phyloP scores from a whole-genome alignment of 2,329 filamentous ascomycete genomes.

The Epichloe sp. region DNA sequence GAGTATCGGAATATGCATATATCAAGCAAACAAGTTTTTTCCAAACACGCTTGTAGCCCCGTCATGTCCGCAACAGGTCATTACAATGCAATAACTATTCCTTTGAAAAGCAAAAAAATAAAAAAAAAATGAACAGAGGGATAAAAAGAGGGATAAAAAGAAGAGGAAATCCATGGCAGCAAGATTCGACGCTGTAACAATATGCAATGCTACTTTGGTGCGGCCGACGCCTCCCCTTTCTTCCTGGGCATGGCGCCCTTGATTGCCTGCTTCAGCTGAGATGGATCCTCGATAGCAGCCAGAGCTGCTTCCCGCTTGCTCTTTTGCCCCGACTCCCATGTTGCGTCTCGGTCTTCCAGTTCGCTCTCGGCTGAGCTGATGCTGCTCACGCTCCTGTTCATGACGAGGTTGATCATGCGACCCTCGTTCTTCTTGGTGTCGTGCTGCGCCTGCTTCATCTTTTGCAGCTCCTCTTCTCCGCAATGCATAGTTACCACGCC shows the following conservation, averaged over 20 bases:
- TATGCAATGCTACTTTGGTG: not conserved
- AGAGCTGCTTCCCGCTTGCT: constrained; percentile 40
- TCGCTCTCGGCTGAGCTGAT: constrained; percentile 41
- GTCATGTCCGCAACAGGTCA: not conserved
- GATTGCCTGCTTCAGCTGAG: constrained; percentile 26
- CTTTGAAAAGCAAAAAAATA: too few species aligned
- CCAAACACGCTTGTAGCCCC: not conserved
- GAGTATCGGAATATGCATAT: not conserved
- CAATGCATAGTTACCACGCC: constrained; percentile 64
- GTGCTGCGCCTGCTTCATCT: constrained; percentile 65
- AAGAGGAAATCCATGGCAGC: not conserved
- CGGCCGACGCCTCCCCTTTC: constrained; percentile 4
- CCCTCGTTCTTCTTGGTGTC: constrained; percentile 57
- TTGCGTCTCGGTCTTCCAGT: constrained; percentile 30
- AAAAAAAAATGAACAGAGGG: too few species aligned
- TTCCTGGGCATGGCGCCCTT: constrained; percentile 15
- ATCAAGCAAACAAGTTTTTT: not conserved
- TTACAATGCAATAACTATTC: not conserved
- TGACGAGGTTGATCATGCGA: constrained; percentile 36
- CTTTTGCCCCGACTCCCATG: constrained; percentile 25
- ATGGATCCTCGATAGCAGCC: constrained; percentile 38
- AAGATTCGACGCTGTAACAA: not conserved
- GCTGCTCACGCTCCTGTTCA: constrained; percentile 40
- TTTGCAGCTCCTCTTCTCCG: constrained; percentile 58
- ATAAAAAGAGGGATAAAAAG: too few species aligned